These are phyloP conservation scores for Mortierella sp. DNA, from an alignment of 371 early-diverging fungal species.

Conservation along the genomic window DNA sequence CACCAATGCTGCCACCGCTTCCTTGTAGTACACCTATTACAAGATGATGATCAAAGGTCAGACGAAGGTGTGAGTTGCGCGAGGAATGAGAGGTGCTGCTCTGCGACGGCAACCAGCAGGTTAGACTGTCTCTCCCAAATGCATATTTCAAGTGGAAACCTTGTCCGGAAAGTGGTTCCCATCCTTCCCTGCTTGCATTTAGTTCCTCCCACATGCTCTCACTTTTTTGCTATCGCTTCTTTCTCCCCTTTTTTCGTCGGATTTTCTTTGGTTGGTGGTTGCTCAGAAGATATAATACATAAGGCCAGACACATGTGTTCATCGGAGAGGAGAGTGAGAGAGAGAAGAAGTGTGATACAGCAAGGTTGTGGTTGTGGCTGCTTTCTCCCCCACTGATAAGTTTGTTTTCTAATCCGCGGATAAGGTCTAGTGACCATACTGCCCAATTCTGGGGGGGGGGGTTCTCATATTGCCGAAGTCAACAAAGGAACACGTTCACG, in stretches of 20 bases:
- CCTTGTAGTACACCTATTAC: conserved; percentile 80
- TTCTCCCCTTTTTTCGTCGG: neutral
- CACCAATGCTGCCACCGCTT: conserved; percentile 82
- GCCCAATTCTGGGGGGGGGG: neutral
- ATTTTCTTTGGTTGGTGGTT: neutral
- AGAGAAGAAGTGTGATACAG: neutral
- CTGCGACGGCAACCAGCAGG: neutral
- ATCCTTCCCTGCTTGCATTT: neutral
- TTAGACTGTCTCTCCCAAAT: neutral
- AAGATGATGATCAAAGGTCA: neutral
- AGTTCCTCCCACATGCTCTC: neutral
- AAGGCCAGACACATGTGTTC: neutral
- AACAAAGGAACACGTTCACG: neutral
- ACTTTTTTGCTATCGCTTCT: too few relatives aligned
- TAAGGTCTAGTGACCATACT: neutral
- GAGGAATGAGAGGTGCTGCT: neutral
- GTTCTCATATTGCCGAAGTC: too few relatives aligned
- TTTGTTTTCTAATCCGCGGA: neutral
- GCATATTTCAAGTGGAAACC: neutral
- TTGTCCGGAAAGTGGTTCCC: neutral
- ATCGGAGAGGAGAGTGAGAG: too few relatives aligned
- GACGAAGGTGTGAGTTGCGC: neutral
- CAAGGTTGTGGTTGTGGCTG: neutral
- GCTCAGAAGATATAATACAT: neutral
- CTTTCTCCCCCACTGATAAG: neutral